Evolutionary conservation across 2,329 filamentous ascomycete genomes (phyloP).

Genomic region (Cercospora sesami): DNA sequence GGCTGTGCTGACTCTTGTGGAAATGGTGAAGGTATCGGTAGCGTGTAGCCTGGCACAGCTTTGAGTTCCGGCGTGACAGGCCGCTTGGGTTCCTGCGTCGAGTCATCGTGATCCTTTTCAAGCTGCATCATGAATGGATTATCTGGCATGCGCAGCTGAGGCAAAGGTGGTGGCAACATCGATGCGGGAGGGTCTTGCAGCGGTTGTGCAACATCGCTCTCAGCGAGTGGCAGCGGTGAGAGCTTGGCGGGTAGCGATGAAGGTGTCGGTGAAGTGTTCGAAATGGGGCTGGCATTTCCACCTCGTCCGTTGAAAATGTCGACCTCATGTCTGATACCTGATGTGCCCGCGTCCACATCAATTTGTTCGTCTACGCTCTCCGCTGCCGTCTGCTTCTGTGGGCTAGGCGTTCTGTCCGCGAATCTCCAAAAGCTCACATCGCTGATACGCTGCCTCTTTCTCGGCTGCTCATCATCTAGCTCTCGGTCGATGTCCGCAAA

Average conservation of each 20-base stretch:
- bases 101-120: neutral
- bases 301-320: neutral
- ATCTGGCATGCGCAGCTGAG: conserved; percentile 29
- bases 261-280: neutral
- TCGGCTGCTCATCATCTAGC: conserved; percentile 56
- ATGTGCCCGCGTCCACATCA: neutral
- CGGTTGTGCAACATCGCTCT: neutral
- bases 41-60: conserved; percentile 32
- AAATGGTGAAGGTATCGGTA: conserved; percentile 41
- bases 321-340: neutral
- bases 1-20: conserved; percentile 24
- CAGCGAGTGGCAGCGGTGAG: conserved; percentile 4
- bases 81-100: conserved; percentile 5
- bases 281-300: neutral
- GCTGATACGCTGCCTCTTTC: conserved; percentile 71
- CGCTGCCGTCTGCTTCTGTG: conserved; percentile 52
- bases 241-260: conserved; percentile 6
- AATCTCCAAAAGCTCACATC: conserved; percentile 73
- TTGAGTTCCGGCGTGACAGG: conserved; percentile 37
- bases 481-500: conserved; percentile 66
- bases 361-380: conserved; percentile 8
- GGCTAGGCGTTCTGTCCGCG: conserved; percentile 68
- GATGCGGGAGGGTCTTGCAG: neutral
- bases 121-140: conserved; percentile 3
- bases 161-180: conserved; percentile 33